Evolutionary conservation across 495 filamentous ascomycete species (phyloP), one percentile per base, ranked within the genome.

Genomic region (Hyaloscypha bicolor): DNA sequence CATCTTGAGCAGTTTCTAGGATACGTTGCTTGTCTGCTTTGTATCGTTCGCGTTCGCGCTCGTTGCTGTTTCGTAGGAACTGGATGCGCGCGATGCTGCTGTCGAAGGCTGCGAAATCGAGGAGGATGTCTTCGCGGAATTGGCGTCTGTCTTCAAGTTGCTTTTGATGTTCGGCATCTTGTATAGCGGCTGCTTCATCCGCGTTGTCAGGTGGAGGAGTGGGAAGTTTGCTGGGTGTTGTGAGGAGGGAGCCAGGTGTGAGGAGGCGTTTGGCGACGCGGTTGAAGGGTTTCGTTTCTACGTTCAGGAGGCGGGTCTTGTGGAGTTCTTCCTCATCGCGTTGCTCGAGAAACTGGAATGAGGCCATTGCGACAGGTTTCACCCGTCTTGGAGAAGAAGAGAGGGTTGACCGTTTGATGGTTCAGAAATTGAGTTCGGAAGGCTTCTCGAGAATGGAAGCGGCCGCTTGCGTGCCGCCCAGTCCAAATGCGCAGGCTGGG

Each of bases 201-300:
- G 78, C 74, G 77, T 78, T 76, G 69, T 96, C 91, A 30, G 90
- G 89, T 53, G 92, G 90, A 16, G 90, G 91, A 52, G 86, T 87
- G 3, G 85, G 87, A 33, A 89, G 85, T 22, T 81, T 81, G 35
- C 79, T 79, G 39, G 82, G 81, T 9, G 80, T 78, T 61, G 80
- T 78, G 21, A 86, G 77, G 33, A 91, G 79, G 3, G 88, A 86
- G 59, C 88, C 82, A 6, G 91, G 83, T 35, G 86, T 83, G 31
- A 90, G 80, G 12, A 97, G 85, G 52, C 91, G 88, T 79, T 93
- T 93, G 11, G 90, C 89, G 60, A 99, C 86, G 59, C 94, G 92
- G 76, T 92, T 91, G 85, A 94, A 97, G 3, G 93, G 93, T 61
- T 93, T 93, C 74, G 96, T 91, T 83, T 99, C 95, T 70, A 97